Evolutionary conservation across 495 filamentous ascomycete species (phyloP).

Genomic region (Aspergillus sclerotioniger): DNA sequence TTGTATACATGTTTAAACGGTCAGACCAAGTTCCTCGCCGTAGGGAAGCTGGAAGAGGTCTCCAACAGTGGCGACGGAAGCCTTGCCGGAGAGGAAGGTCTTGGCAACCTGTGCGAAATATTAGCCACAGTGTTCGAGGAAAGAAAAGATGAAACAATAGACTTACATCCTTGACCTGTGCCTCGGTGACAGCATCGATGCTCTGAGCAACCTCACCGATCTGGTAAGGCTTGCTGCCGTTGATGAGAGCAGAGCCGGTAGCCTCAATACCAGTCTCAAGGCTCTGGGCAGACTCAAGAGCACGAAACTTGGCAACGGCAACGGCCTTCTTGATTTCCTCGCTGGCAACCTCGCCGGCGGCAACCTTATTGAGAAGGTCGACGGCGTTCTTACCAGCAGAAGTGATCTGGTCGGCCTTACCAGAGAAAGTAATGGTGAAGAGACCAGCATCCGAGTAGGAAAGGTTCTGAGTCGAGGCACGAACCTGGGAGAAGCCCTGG

Average conservation of each 20-base stretch:
- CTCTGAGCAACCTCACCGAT: slow-evolving; percentile 76
- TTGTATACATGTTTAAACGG: slow-evolving; percentile 68
- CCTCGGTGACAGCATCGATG: slow-evolving; percentile 75
- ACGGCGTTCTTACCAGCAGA: slow-evolving; percentile 62
- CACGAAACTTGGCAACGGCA: slow-evolving; percentile 90
- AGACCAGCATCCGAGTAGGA: slow-evolving; percentile 95
- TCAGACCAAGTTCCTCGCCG: slow-evolving; percentile 89
- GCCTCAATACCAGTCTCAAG: slow-evolving; percentile 63
- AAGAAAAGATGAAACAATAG: not conserved
- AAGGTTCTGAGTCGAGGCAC: slow-evolving; percentile 67
- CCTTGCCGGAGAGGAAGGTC: slow-evolving; percentile 80
- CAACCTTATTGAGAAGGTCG: slow-evolving; percentile 75
- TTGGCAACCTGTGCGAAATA: slow-evolving; percentile 64
- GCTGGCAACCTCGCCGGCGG: slow-evolving; percentile 67
- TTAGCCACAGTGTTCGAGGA: slow-evolving; percentile 1
- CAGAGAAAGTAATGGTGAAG: slow-evolving; percentile 74
- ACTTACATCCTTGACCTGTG: slow-evolving; percentile 85
- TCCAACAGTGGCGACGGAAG: slow-evolving; percentile 81
- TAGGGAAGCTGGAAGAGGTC: slow-evolving; percentile 87
- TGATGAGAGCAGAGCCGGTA: slow-evolving; percentile 74
- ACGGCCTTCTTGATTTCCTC: slow-evolving; percentile 90
- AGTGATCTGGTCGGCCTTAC: slow-evolving; percentile 64
- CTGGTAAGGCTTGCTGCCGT: slow-evolving; percentile 80
- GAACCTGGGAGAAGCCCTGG: slow-evolving; percentile 60
- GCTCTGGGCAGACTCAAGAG: slow-evolving; percentile 78